Conservation (phyloP, 345 rosid species). For the Murraya koenigii region DNA sequence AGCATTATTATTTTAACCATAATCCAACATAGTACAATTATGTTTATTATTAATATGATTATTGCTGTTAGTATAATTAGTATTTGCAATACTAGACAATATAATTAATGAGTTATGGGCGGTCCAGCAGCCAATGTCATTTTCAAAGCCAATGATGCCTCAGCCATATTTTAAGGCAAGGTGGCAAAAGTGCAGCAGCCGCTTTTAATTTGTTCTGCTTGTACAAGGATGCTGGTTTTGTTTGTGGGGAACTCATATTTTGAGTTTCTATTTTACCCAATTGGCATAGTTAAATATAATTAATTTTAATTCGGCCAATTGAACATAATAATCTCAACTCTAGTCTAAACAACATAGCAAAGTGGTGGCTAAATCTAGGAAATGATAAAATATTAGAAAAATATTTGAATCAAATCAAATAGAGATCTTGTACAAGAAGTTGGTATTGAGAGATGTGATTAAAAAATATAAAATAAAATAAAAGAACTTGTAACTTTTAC, state of each 20-base stretch:
- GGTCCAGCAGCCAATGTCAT: neutral
- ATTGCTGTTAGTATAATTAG: neutral
- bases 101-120: no score
- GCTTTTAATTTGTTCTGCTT: neutral
- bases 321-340: neutral
- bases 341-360: neutral
- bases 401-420: neutral
- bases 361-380: neutral
- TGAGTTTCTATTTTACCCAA: no score
- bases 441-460: neutral
- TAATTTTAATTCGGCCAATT: neutral
- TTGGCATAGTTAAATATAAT: neutral
- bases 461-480: neutral
- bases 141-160: conserved; percentile 16
- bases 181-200: neutral
- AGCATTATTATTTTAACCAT: neutral
- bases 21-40: neutral
- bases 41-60: neutral
- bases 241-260: neutral
- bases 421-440: neutral
- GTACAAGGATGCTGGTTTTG: no score
- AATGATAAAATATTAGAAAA: neutral
- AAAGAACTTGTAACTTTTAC: neutral
- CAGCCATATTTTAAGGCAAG: neutral
- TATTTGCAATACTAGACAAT: neutral